Conservation (phyloP, 1,284 basidiomycete species). For the Grifola frondosa region DNA sequence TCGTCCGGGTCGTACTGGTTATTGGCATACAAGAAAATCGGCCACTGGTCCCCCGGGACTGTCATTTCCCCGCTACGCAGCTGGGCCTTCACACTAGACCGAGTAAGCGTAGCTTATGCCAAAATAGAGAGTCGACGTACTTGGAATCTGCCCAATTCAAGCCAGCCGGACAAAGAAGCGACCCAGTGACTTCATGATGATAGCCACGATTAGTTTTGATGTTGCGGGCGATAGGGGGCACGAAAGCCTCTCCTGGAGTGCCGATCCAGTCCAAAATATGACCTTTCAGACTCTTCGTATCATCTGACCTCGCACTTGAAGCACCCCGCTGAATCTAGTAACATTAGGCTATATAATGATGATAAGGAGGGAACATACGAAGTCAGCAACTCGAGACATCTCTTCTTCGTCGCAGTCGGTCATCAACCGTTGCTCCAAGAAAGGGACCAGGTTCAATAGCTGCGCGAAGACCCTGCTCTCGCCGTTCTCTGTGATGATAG, state of each 20-base stretch:
- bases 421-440: too few species aligned
- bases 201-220: conserved; percentile 8
- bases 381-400: too few species aligned
- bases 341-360: too few species aligned
- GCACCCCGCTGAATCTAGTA: conserved; percentile 13
- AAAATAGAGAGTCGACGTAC: too few species aligned
- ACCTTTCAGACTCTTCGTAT: conserved; percentile 14
- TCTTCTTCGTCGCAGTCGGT: too few species aligned
- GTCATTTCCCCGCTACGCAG: conserved; percentile 5
- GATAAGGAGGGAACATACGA: too few species aligned
- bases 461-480: too few species aligned
- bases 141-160: conserved; percentile 8
- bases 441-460: too few species aligned
- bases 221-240: conserved; percentile 11
- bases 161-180: conserved; percentile 10
- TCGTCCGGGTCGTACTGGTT: conserved; percentile 9
- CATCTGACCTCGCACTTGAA: conserved; percentile 7
- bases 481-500: too few species aligned
- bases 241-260: conserved; percentile 1
- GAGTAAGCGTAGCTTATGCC: background rate
- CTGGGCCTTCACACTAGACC: conserved; percentile 2
- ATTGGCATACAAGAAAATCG: conserved; percentile 6
- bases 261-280: conserved; percentile 15
- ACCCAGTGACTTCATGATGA: conserved; percentile 7
- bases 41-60: conserved; percentile 11